Evolutionary conservation across 2,329 filamentous ascomycete genomes (phyloP).

Genomic region (Pseudopithomyces chartarum): DNA sequence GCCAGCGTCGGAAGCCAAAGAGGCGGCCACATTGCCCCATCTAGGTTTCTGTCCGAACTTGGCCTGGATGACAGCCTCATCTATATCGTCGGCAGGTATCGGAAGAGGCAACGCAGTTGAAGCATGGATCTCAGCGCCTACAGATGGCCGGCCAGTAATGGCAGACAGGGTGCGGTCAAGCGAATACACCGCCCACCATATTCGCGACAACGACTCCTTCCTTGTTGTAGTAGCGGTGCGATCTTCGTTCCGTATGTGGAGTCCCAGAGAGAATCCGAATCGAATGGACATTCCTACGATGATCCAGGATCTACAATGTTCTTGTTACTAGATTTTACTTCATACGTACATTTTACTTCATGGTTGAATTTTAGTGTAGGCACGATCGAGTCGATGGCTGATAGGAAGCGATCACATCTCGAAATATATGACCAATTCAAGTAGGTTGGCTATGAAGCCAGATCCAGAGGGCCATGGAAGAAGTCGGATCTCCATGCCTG

Average conservation of each 20-base stretch:
- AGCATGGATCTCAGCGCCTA: conserved; percentile 32
- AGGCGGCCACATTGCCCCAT: neutral
- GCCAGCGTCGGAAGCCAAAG: too few relatives aligned
- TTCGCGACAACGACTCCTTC: conserved; percentile 41
- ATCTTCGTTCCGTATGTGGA: conserved; percentile 44
- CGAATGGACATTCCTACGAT: conserved; percentile 43
- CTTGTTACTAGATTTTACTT: too few relatives aligned
- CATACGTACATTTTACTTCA: too few relatives aligned
- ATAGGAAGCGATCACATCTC: too few relatives aligned
- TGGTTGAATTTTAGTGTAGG: too few relatives aligned
- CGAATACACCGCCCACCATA: conserved; percentile 49
- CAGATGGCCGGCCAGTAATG: conserved; percentile 46
- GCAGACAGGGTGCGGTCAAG: conserved; percentile 42
- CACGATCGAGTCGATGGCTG: too few relatives aligned
- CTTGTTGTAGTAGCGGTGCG: conserved; percentile 23
- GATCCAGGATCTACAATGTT: conserved; percentile 45
- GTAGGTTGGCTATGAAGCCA: too few relatives aligned
- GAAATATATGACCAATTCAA: too few relatives aligned
- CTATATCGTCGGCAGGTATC: conserved; percentile 29
- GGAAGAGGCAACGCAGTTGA: conserved; percentile 40
- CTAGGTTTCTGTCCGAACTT: conserved; percentile 11
- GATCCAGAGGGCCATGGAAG: too few relatives aligned
- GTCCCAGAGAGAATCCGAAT: conserved; percentile 41
- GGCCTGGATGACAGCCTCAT: conserved; percentile 21
- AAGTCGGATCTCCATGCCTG: too few relatives aligned